These are phyloP conservation scores for Pichia deserticola DNA, from an alignment of 805 yeast genomes.

Conservation along the genomic window DNA sequence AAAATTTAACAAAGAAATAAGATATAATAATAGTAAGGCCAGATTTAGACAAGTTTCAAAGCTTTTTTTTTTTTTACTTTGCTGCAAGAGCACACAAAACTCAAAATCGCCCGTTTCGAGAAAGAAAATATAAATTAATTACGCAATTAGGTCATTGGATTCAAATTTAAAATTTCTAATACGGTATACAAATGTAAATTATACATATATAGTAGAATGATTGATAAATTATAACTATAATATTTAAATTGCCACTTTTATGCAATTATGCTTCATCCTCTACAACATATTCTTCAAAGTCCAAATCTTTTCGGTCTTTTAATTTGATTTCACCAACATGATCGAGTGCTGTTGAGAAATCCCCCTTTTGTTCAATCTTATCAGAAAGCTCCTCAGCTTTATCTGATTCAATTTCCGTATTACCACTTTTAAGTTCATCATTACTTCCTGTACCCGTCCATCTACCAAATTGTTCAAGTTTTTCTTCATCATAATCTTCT, in stretches of 20 bases:
- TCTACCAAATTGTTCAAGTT: not conserved
- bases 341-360: conserved; percentile 10
- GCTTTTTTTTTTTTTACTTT: no score
- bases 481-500: not conserved
- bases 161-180: no score
- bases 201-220: no score
- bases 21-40: not conserved
- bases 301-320: not conserved
- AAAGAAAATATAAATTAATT: no score
- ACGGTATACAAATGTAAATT: no score
- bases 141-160: no score
- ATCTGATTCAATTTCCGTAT: not conserved
- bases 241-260: no score
- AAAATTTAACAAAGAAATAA: not conserved
- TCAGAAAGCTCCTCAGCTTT: not conserved
- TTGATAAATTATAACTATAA: no score
- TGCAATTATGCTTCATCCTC: conserved; percentile 8
- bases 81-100: no score
- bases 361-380: not conserved
- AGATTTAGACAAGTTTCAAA: no score
- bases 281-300: conserved; percentile 25
- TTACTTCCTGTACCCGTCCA: not conserved
- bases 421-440: not conserved
- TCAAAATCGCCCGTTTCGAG: no score
- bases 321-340: conserved; percentile 3